Conservation (phyloP, 805 yeast genomes). For the Lipomyces orientalis region DNA sequence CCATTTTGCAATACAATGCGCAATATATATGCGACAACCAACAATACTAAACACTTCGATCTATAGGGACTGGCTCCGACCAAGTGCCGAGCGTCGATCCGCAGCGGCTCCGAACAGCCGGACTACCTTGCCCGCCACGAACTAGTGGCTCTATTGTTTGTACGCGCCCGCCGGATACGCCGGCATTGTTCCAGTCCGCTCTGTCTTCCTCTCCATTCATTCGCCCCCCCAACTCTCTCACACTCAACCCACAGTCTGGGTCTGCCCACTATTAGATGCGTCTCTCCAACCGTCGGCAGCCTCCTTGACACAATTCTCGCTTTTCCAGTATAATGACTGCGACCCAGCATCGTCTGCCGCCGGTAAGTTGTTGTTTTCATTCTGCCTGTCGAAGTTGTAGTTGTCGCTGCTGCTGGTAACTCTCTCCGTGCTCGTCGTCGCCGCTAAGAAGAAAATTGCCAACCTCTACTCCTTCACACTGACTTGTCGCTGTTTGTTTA, state of each 20-base stretch:
- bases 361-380: constrained; percentile 10
- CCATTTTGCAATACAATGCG: background rate
- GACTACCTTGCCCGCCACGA: background rate
- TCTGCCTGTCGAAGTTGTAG: background rate
- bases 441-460: background rate
- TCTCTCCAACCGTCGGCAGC: background rate
- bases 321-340: constrained; percentile 16
- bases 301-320: background rate
- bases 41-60: background rate
- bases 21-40: too few species aligned
- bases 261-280: background rate
- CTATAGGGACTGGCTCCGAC: background rate
- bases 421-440: background rate
- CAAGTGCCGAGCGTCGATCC: background rate
- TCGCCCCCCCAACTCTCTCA: background rate
- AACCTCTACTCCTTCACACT: background rate
- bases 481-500: background rate
- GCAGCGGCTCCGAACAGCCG: background rate
- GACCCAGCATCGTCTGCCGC: constrained; percentile 20
- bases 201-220: too few species aligned
- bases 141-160: background rate
- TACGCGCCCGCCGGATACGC: background rate
- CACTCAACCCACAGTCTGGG: background rate
- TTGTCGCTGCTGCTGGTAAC: background rate
- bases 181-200: background rate